Percentiles rank a stretch among this genome's conserved stretches.
Evolutionary conservation across 2,329 filamentous ascomycete genomes (phyloP).

Genomic region (Herpotrichia juniperi): DNA sequence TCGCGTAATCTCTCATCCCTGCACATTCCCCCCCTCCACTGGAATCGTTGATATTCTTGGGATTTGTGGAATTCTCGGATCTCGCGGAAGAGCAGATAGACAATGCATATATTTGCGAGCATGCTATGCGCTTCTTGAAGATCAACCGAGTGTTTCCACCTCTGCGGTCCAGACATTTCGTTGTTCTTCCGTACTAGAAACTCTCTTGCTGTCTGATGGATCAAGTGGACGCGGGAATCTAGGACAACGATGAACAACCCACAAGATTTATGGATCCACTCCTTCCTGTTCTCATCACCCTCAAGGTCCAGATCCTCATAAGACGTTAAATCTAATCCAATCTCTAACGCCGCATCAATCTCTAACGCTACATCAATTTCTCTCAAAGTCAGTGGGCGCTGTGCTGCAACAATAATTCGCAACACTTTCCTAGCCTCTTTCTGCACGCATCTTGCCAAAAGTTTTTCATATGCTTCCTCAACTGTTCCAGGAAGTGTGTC

Average conservation of each 20-base stretch:
- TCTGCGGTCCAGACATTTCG: background rate
- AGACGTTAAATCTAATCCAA: slow-evolving; percentile 4
- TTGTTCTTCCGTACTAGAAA: slow-evolving; percentile 22
- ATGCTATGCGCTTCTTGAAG: slow-evolving; percentile 6
- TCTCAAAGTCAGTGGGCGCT: slow-evolving; percentile 25
- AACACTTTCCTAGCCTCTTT: slow-evolving; percentile 18
- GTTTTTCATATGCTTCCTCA: slow-evolving; percentile 34
- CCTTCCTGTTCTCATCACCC: background rate
- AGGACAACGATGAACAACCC: slow-evolving; percentile 33
- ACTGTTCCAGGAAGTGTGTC: slow-evolving; percentile 23
- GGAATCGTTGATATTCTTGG: too few relatives aligned
- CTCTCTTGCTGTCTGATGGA: slow-evolving; percentile 38
- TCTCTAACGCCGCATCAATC: slow-evolving; percentile 20
- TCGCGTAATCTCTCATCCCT: too few relatives aligned
- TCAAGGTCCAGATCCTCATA: slow-evolving; percentile 7
- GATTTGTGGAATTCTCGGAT: too few relatives aligned
- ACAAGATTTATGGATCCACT: slow-evolving; percentile 19
- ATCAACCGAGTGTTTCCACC: slow-evolving; percentile 13
- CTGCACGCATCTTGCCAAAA: slow-evolving; percentile 16
- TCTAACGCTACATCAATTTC: slow-evolving; percentile 30
- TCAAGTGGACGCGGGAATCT: slow-evolving; percentile 24
- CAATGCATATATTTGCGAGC: slow-evolving; percentile 5
- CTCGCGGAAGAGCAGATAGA: slow-evolving; percentile 7
- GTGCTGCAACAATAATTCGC: slow-evolving; percentile 29
- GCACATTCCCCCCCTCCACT: too few relatives aligned